A percentile compares a stretch with the other conserved stretches of the same genome.
These are phyloP conservation scores for Diaporthe ilicicola DNA, from an alignment of 2,329 filamentous ascomycete genomes.

Conservation along the genomic window DNA sequence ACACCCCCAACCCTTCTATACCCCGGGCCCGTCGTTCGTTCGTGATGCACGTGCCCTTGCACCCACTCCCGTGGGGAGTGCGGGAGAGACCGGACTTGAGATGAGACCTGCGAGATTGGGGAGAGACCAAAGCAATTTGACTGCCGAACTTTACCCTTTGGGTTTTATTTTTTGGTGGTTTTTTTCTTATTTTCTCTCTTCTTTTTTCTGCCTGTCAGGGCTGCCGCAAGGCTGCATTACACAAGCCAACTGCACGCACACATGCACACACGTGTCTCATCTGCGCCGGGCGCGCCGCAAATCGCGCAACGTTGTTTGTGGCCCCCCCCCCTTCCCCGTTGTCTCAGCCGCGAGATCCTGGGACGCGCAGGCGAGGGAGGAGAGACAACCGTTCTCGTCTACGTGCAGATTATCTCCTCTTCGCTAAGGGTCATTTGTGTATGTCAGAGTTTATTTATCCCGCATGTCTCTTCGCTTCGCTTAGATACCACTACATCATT, in stretches of 20 bases:
- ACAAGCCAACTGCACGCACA: not conserved
- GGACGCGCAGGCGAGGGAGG: not conserved
- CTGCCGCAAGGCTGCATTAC: conserved; percentile 3
- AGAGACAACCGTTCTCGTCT: not conserved
- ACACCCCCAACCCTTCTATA: not conserved
- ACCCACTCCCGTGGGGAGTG: not conserved
- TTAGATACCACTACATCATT: not conserved
- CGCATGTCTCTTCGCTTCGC: not conserved
- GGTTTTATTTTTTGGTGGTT: not conserved
- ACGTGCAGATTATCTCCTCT: not conserved
- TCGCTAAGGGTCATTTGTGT: too few species aligned
- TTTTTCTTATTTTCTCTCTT: not conserved
- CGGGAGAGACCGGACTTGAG: not conserved
- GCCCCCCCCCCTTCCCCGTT: conserved; percentile 1
- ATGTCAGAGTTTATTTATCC: conserved; percentile 7
- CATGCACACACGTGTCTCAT: conserved; percentile 21
- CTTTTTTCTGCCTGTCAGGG: not conserved
- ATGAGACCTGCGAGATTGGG: conserved; percentile 27
- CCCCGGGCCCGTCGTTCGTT: not conserved
- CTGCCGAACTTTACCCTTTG: not conserved
- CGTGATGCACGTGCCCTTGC: conserved; percentile 8
- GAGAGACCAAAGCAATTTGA: not conserved
- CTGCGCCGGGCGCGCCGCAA: conserved; percentile 16
- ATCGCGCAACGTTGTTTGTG: conserved; percentile 21
- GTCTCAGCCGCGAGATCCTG: conserved; percentile 1